A percentile compares a stretch with the other conserved stretches of the same genome.
Evolutionary conservation across 768 basidiomycete genomes (phyloP).

Genomic region (Xerocomus spinulosus): DNA sequence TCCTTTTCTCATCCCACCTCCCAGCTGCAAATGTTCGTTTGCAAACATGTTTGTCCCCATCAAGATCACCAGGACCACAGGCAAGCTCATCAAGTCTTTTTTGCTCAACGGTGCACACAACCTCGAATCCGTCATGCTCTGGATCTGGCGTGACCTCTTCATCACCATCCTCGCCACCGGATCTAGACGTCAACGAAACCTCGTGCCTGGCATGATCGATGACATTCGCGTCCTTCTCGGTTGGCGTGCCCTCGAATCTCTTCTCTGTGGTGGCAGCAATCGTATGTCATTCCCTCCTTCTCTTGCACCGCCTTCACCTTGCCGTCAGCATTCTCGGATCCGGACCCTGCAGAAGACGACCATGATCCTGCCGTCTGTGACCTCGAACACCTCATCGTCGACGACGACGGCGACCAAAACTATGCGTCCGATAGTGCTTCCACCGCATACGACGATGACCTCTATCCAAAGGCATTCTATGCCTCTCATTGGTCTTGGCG

Average conservation of each 20-base stretch:
- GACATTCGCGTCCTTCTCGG: constrained; percentile 52
- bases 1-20: constrained; percentile 1
- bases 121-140: constrained; percentile 45
- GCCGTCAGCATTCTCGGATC: constrained; percentile 1
- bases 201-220: constrained; percentile 50
- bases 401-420: constrained; percentile 31
- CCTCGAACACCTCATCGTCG: constrained; percentile 10
- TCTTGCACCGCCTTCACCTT: constrained; percentile 3
- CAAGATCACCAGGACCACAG: constrained; percentile 39
- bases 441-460: constrained; percentile 20
- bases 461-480: constrained; percentile 33
- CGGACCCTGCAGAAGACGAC: constrained; percentile 23
- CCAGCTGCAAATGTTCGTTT: constrained; percentile 54
- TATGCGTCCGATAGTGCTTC: constrained; percentile 21
- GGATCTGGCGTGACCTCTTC: constrained; percentile 71
- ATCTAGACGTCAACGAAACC: constrained; percentile 23
- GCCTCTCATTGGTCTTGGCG: constrained; percentile 50
- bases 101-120: constrained; percentile 43
- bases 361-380: constrained; percentile 5
- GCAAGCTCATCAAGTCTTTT: constrained; percentile 47
- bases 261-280: constrained; percentile 51
- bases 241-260: constrained; percentile 46
- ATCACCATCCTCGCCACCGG: constrained; percentile 47
- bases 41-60: constrained; percentile 45
- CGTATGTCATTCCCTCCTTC: constrained; percentile 27